A percentile compares a stretch with the other conserved stretches of the same genome.
phyloP scores from a whole-genome alignment of 75 land plant species.

The Picea glauca region DNA sequence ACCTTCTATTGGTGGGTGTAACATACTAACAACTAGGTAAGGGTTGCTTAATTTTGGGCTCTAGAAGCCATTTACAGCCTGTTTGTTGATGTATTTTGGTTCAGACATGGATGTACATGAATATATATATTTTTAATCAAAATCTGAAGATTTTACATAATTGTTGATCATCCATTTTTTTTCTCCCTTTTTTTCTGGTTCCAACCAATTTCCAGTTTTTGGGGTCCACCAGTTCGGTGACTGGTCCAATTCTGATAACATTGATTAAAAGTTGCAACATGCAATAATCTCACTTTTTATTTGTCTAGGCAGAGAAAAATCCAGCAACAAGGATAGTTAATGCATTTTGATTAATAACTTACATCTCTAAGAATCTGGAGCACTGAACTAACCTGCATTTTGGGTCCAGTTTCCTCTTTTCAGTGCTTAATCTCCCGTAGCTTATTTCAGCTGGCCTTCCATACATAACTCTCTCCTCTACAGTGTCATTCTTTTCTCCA shows the following conservation, averaged over 20 bases:
- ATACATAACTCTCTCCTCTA: background rate
- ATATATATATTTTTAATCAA: too few species aligned
- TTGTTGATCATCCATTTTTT: too few species aligned
- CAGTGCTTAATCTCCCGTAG: background rate
- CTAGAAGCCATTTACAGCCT: too few species aligned
- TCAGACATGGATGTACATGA: too few species aligned
- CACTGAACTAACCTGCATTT: constrained; percentile 8
- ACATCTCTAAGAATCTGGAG: background rate
- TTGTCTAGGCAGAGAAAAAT: background rate
- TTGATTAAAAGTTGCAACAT: background rate
- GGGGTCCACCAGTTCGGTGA: too few species aligned
- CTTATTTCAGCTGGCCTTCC: background rate
- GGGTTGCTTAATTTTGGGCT: too few species aligned
- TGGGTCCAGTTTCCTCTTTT: background rate
- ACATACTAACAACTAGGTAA: background rate
- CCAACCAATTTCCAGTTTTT: too few species aligned
- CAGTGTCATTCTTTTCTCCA: background rate
- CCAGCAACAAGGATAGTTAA: background rate
- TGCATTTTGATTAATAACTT: background rate
- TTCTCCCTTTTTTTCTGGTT: too few species aligned
- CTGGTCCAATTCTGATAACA: too few species aligned
- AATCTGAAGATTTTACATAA: too few species aligned
- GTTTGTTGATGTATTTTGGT: too few species aligned
- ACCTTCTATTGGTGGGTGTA: background rate
- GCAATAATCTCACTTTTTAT: background rate